Percentiles rank a stretch among this genome's conserved stretches.
Conservation (phyloP, 768 basidiomycete species). For the Suillus discolor region DNA sequence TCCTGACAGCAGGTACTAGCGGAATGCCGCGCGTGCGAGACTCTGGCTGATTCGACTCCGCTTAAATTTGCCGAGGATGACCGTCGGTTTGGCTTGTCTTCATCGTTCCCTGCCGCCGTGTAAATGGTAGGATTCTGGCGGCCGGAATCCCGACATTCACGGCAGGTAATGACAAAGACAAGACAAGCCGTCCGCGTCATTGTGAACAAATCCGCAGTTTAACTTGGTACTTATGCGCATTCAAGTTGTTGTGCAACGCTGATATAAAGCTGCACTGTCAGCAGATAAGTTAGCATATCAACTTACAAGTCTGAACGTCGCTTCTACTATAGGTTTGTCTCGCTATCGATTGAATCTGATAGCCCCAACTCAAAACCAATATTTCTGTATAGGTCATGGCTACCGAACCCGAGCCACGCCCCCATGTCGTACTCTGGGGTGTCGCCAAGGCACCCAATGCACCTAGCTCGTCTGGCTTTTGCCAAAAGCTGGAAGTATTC, state of each 20-base stretch:
- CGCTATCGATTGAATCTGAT: neutral
- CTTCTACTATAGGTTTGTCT: neutral
- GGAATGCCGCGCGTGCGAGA: too few relatives aligned
- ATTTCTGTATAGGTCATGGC: neutral
- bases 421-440: slow-evolving; percentile 30
- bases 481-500: slow-evolving; percentile 37
- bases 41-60: too few relatives aligned
- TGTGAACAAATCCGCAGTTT: neutral
- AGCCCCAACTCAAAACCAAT: neutral
- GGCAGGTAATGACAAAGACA: too few relatives aligned
- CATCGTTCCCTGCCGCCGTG: too few relatives aligned
- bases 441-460: slow-evolving; percentile 22
- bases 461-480: slow-evolving; percentile 34
- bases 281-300: neutral
- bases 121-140: too few relatives aligned
- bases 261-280: neutral
- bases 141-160: too few relatives aligned
- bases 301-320: neutral
- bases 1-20: too few relatives aligned
- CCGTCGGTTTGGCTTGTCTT: too few relatives aligned
- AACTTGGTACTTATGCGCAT: neutral
- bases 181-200: neutral
- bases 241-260: neutral
- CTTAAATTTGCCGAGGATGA: too few relatives aligned
- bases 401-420: neutral